These are phyloP conservation scores for Pharnaceum exiguum DNA, from an alignment of 148 eudicot species.

Conservation along the genomic window DNA sequence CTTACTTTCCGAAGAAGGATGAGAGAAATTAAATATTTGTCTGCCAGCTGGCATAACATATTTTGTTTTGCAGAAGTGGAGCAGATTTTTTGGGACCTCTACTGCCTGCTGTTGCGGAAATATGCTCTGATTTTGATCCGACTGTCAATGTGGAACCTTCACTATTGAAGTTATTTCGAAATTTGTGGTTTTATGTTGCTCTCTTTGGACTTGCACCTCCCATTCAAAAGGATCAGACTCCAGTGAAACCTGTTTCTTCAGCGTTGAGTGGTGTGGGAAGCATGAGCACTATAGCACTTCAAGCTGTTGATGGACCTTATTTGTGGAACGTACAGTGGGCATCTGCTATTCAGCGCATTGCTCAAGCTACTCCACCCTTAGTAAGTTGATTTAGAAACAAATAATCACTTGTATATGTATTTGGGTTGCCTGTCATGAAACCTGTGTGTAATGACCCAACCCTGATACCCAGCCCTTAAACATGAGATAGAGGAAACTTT, in stretches of 20 bases:
- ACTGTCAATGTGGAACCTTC: constrained; percentile 83
- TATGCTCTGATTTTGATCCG: constrained; percentile 94
- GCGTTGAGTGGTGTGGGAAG: constrained; percentile 73
- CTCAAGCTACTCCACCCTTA: constrained; percentile 99
- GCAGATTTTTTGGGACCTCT: constrained; percentile 99
- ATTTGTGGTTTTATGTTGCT: constrained; percentile 96
- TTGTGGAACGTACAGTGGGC: constrained; percentile 89
- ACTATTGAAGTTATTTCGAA: constrained; percentile 85
- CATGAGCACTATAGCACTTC: constrained; percentile 71
- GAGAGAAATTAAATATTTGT: neutral
- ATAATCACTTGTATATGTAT: neutral
- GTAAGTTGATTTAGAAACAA: constrained; percentile 56
- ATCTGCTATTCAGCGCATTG: constrained; percentile 83
- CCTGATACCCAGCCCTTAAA: too few relatives aligned
- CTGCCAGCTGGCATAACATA: neutral
- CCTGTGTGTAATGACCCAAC: too few relatives aligned
- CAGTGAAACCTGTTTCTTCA: constrained; percentile 60
- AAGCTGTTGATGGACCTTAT: constrained; percentile 97
- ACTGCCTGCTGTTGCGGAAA: constrained; percentile 95
- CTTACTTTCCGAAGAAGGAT: neutral
- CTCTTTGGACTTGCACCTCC: constrained; percentile 98
- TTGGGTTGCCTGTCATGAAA: too few relatives aligned
- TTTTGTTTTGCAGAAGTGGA: constrained; percentile 78
- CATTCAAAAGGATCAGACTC: constrained; percentile 54
- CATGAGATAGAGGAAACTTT: too few relatives aligned